Evolutionary conservation across 2,329 filamentous ascomycete species (phyloP), one percentile per base, ranked within the genome.

Genomic region (Acephala macrosclerotiorum): DNA sequence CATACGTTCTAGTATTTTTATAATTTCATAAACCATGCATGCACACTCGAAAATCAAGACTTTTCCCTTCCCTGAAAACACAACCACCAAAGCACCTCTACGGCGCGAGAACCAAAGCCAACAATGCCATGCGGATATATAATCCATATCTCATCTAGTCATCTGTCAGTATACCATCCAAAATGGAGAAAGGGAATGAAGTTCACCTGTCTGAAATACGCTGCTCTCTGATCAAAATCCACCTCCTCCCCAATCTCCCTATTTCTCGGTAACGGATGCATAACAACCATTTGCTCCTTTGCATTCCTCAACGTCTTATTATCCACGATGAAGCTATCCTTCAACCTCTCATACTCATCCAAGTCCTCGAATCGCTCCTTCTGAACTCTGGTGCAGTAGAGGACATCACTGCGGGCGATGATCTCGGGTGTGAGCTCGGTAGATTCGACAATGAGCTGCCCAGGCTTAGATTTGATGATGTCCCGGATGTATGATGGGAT

Each of bases 161-260:
- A 25, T 20, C 26, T 4, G 45, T 65, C 58, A 72, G 69, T 38
- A 64, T 51, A 40, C 2, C 0, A 9, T 55, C 51, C 26, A 42
- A 42, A 42, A n/a, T 14, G 14, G 12, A 12, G 4, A 42, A 42
- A 4, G 38, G 29, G 33, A 33, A 33, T 5, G 25, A 22, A 68
- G 86, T 92, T 89, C 82, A 97, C 95, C 91, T 99, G 96, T 91
- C 96, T 89, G 82, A 99, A 99, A 84, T 99, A 99, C 63, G 96
- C 95, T 66, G 96, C 96, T 74, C 96, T 85, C 78, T 96, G 93
- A 82, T 99, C 96, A 82, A 96, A 97, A 80, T 99, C 96, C 58
- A 99, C 94, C 83, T 99, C 96, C 81, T 96, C 93, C 38, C 90
- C 89, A 77, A 99, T 90, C 85, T 99, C 96, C 71, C 91, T 89